phyloP scores from a whole-genome alignment of 768 basidiomycete genomes.

The Tricholoma furcatifolium region DNA sequence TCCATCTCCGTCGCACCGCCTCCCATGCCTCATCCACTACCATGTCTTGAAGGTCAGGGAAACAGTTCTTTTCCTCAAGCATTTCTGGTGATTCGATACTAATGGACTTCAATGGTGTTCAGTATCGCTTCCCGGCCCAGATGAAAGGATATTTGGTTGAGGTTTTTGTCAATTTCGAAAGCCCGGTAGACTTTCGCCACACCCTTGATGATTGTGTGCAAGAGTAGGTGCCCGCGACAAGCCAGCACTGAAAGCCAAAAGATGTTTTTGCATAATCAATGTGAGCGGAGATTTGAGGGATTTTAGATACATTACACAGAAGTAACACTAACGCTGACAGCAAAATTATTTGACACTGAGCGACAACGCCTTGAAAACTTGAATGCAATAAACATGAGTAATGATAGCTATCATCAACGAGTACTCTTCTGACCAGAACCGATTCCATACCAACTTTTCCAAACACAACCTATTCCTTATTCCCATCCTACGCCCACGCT shows the following conservation, averaged over 20 bases:
- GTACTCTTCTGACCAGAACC: too few relatives aligned
- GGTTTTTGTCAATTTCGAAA: slow-evolving; percentile 12
- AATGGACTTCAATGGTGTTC: slow-evolving; percentile 7
- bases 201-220: slow-evolving; percentile 12
- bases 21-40: slow-evolving; percentile 1
- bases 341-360: too few relatives aligned
- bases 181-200: slow-evolving; percentile 7
- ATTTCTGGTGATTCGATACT: slow-evolving; percentile 13
- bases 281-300: too few relatives aligned
- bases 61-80: slow-evolving; percentile 1
- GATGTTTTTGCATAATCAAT: slow-evolving; percentile 17
- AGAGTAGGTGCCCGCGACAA: slow-evolving; percentile 1
- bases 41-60: background rate
- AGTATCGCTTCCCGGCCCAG: slow-evolving; percentile 13
- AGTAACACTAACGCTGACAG: too few relatives aligned
- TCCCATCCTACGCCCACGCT: too few relatives aligned
- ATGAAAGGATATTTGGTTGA: slow-evolving; percentile 1
- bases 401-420: too few relatives aligned
- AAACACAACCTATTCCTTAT: too few relatives aligned
- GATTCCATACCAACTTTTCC: too few relatives aligned
- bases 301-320: too few relatives aligned
- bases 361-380: too few relatives aligned
- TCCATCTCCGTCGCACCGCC: background rate
- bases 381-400: too few relatives aligned
- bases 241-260: slow-evolving; percentile 14